phyloP scores from a whole-genome alignment of 2,329 filamentous ascomycete genomes.

The Mycosphaerelloides madeirae region DNA sequence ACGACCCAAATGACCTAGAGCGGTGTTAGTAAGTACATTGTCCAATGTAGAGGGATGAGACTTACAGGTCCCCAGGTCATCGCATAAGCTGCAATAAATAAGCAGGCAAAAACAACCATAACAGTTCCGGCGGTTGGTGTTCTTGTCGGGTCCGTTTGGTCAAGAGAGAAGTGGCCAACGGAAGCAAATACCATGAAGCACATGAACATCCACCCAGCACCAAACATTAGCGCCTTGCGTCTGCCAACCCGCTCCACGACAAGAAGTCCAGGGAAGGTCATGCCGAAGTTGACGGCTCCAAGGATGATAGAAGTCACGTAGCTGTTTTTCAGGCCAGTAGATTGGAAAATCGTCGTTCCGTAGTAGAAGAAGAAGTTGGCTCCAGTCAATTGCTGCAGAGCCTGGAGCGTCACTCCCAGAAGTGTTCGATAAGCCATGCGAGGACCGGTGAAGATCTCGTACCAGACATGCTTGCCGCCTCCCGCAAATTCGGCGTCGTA shows the following conservation, averaged over 20 bases:
- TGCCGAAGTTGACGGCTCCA: conserved; percentile 46
- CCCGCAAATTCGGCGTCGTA: conserved; percentile 49
- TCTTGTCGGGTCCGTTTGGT: conserved; percentile 29
- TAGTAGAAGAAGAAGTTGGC: conserved; percentile 50
- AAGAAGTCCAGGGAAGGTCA: conserved; percentile 44
- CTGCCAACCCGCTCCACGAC: conserved; percentile 46
- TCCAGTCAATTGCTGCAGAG: conserved; percentile 66
- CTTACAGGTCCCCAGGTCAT: conserved; percentile 61
- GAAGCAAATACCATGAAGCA: conserved; percentile 56
- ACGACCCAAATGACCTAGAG: conserved; percentile 54
- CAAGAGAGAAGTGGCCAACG: conserved; percentile 42
- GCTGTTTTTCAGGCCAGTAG: conserved; percentile 35
- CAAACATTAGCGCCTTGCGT: conserved; percentile 42
- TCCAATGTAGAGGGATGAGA: too few species aligned
- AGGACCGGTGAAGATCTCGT: conserved; percentile 62
- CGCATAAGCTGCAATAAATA: conserved; percentile 63
- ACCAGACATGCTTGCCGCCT: conserved; percentile 53
- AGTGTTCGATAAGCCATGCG: conserved; percentile 63
- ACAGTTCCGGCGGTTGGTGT: conserved; percentile 50
- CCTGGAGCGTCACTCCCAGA: conserved; percentile 59
- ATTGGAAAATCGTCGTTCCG: conserved; percentile 43
- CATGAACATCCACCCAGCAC: conserved; percentile 47
- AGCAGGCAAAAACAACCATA: conserved; percentile 64
- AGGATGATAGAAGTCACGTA: conserved; percentile 47
- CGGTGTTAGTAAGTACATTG: too few species aligned